Percentiles rank a stretch among this genome's conserved stretches.
phyloP scores from a whole-genome alignment of 2,329 filamentous ascomycete genomes.

The Alternaria alternata region DNA sequence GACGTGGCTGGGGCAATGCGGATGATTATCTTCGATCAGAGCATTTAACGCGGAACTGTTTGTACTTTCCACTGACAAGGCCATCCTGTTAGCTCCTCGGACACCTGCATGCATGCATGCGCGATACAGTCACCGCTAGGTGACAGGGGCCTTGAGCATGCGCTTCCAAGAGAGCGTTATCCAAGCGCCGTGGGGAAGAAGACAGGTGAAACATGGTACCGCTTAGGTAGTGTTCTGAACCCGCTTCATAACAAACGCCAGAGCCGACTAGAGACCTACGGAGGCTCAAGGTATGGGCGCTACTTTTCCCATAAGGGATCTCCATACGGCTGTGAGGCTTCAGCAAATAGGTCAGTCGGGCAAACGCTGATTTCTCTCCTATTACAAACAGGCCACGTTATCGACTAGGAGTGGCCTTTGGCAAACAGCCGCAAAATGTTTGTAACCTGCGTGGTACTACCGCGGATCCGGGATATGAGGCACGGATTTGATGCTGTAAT shows the following conservation, averaged over 20 bases:
- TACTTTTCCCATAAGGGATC: not conserved
- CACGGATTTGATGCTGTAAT: slow-evolving; percentile 8
- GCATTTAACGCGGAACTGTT: slow-evolving; percentile 6
- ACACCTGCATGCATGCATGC: slow-evolving; percentile 13
- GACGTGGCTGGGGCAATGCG: slow-evolving; percentile 14
- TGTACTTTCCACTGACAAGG: slow-evolving; percentile 6
- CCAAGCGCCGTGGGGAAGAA: slow-evolving; percentile 10
- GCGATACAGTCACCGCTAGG: slow-evolving; percentile 8
- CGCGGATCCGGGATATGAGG: slow-evolving; percentile 26
- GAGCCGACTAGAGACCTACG: not conserved
- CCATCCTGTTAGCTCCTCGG: slow-evolving; percentile 6
- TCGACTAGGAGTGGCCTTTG: not conserved
- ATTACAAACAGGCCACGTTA: not conserved
- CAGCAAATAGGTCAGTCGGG: not conserved
- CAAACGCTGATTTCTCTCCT: slow-evolving; percentile 8
- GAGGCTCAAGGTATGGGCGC: not conserved
- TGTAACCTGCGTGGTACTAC: slow-evolving; percentile 23
- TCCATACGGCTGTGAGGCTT: slow-evolving; percentile 2
- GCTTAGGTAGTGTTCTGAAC: slow-evolving; percentile 6
- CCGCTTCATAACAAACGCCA: slow-evolving; percentile 14
- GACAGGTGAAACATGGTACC: slow-evolving; percentile 25
- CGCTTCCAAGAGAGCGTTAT: slow-evolving; percentile 8
- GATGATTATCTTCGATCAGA: slow-evolving; percentile 4
- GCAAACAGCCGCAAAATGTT: slow-evolving; percentile 14
- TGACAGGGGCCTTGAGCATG: slow-evolving; percentile 13